Percentiles rank a stretch among this genome's conserved stretches.
Evolutionary conservation across 768 basidiomycete genomes (phyloP).

Genomic region (Leccinellum albellum): DNA sequence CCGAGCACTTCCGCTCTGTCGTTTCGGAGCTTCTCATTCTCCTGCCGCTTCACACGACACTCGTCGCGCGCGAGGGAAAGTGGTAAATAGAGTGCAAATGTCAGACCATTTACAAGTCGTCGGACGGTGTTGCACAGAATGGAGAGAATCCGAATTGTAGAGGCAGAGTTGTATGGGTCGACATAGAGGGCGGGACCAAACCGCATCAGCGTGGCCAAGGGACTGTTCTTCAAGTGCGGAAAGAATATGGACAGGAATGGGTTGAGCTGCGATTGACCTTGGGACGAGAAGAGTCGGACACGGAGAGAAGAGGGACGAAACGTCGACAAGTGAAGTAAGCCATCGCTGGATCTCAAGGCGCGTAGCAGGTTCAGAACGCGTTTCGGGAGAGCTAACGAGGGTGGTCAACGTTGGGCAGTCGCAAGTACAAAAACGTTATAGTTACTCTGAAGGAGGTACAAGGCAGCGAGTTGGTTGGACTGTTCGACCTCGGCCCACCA

Average conservation of each 20-base stretch:
- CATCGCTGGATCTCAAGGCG: constrained; percentile 39
- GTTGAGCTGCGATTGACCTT: constrained; percentile 42
- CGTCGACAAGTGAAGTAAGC: constrained; percentile 44
- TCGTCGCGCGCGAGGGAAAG: constrained; percentile 65
- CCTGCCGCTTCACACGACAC: constrained; percentile 54
- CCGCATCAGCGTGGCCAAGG: constrained; percentile 21
- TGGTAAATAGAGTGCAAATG: constrained; percentile 40
- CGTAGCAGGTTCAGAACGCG: constrained; percentile 34
- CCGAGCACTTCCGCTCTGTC: constrained; percentile 68
- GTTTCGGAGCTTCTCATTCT: constrained; percentile 62
- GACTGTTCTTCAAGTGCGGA: constrained; percentile 50
- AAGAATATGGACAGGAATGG: constrained; percentile 44
- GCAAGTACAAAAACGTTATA: constrained; percentile 2
- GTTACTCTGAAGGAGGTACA: constrained; percentile 80
- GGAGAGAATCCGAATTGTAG: constrained; percentile 9
- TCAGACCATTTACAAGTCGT: constrained; percentile 11
- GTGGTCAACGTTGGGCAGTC: constrained; percentile 3
- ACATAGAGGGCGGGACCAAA: constrained; percentile 10
- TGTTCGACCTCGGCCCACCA: constrained; percentile 81
- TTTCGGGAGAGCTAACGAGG: constrained; percentile 23
- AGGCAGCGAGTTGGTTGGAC: constrained; percentile 49
- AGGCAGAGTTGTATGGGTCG: constrained; percentile 3
- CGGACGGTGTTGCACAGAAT: constrained; percentile 6
- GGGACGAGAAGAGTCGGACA: constrained; percentile 44
- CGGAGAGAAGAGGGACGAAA: constrained; percentile 48